Evolutionary conservation across 2,329 filamentous ascomycete species (phyloP), one percentile per base, ranked within the genome.

Genomic region (Microdochium paspali): DNA sequence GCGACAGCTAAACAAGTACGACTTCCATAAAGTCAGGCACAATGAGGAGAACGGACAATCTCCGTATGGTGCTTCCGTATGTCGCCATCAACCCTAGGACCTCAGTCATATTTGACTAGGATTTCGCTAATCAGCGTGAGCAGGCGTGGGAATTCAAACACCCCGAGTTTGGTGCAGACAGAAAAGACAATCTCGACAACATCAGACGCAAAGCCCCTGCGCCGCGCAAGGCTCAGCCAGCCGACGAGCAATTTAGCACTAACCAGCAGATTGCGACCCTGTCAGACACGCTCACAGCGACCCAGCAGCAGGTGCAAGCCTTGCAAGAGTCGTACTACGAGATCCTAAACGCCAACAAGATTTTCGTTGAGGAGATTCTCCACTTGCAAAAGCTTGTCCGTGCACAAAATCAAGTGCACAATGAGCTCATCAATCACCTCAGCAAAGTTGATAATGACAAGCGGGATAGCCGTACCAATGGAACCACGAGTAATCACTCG

Each of bases 91-190:
- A 21, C 35, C 5, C 9, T 21, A 40, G 12, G 15, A 10, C 6
- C 35, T 10, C 18, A 20, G 10, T 20, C 35, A 9, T 10, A 5
- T 4, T 15, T 40, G 35, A 21, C 18, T 21, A 28, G 13, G 18
- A 18, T 21, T 40, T 21, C n/a, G n/a, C 35, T 40, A 40, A 35
- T 35, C 10, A 5, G 6, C 18, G 20, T 40, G 35, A 21, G 18
- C 59, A 93, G 87, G 82, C 85, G 12, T 95, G 88, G 88, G 93
- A 98, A 63, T 98, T 98, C 64, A 95, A 93, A 63, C 93, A 98
- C 61, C 91, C 91, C 12, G 90, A 95, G 59, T 98, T 98, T 70
- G 87, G 90, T 58, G 85, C 87, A 54, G 91, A 96, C 67, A 94
- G 91, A 68, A 96, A 96, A 66, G 90, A 96, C 62, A 93, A 90